Evolutionary conservation across 352 stramenopile genomes (phyloP).

Genomic region (Phytophthora sp.): DNA sequence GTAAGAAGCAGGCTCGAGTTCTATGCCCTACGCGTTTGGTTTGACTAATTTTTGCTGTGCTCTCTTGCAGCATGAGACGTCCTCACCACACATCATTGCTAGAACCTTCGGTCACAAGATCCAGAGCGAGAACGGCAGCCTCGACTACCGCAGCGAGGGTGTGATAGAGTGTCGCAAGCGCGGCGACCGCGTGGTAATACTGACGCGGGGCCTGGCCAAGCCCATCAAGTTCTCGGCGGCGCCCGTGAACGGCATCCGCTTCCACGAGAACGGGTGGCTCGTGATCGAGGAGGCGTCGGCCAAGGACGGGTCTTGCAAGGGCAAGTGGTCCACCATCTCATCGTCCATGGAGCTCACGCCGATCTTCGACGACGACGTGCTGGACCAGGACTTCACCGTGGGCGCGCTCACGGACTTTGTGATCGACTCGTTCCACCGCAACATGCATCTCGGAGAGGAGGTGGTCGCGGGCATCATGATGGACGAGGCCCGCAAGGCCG

Average conservation of each 20-base stretch:
- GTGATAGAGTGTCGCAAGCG: conserved; percentile 40
- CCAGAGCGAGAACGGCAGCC: conserved; percentile 31
- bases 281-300: conserved; percentile 36
- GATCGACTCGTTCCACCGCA: conserved; percentile 42
- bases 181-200: conserved; percentile 48
- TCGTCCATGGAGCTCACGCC: conserved; percentile 34
- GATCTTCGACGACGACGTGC: conserved; percentile 31
- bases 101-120: conserved; percentile 43
- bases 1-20: conserved; percentile 6
- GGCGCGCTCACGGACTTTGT: conserved; percentile 40
- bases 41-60: background rate
- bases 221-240: conserved; percentile 48
- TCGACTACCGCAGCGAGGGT: conserved; percentile 48
- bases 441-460: conserved; percentile 35
- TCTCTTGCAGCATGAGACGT: conserved; percentile 18
- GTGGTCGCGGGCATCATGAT: conserved; percentile 34
- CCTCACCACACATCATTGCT: conserved; percentile 25
- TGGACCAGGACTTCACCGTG: conserved; percentile 37
- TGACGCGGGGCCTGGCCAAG: conserved; percentile 48
- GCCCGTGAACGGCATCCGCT: conserved; percentile 44
- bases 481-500: conserved; percentile 28
- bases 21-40: background rate
- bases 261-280: conserved; percentile 52
- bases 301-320: conserved; percentile 7
- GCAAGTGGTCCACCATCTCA: conserved; percentile 28